Percentiles rank a stretch among this genome's conserved stretches.
These are phyloP conservation scores for Vitis hybrid DNA, from an alignment of 177 flowering plant genomes.

Conservation along the genomic window DNA sequence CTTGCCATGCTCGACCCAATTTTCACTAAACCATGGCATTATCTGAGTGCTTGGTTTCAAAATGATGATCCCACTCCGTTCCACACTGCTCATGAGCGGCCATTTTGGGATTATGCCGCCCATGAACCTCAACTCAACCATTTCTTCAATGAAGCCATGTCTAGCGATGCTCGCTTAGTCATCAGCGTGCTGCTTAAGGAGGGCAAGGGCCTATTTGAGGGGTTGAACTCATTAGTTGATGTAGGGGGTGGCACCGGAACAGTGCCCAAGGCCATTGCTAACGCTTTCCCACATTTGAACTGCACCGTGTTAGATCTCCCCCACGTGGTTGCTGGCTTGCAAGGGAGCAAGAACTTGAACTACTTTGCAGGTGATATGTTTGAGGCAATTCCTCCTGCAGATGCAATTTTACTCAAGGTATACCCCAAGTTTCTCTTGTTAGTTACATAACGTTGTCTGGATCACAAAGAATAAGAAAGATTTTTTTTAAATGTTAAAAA, in stretches of 20 bases:
- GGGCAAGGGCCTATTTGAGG: conserved; percentile 19
- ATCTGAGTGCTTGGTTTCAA: conserved; percentile 17
- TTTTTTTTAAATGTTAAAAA: too few relatives aligned
- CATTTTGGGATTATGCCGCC: conserved; percentile 1
- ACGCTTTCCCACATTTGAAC: conserved; percentile 15
- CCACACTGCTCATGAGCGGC: conserved; percentile 6
- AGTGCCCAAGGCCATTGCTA: conserved; percentile 14
- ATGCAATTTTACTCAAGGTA: conserved; percentile 11
- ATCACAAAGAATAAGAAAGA: too few relatives aligned
- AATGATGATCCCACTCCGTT: conserved; percentile 15
- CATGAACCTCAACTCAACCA: conserved; percentile 1
- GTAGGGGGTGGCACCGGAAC: conserved; percentile 30
- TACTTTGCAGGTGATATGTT: too few relatives aligned
- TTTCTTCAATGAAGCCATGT: conserved; percentile 23
- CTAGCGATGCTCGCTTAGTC: conserved; percentile 8
- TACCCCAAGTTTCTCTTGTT: too few relatives aligned
- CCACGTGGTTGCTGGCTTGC: too few relatives aligned
- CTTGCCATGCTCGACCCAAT: conserved; percentile 2
- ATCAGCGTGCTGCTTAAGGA: neutral
- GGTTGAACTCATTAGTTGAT: conserved; percentile 25
- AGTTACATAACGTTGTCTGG: too few relatives aligned
- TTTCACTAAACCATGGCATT: conserved; percentile 4
- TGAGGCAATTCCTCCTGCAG: conserved; percentile 24
- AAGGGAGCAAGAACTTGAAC: too few relatives aligned
- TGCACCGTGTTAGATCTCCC: conserved; percentile 19